phyloP scores from a whole-genome alignment of 1,284 basidiomycete species.

The Melampsora americana region DNA sequence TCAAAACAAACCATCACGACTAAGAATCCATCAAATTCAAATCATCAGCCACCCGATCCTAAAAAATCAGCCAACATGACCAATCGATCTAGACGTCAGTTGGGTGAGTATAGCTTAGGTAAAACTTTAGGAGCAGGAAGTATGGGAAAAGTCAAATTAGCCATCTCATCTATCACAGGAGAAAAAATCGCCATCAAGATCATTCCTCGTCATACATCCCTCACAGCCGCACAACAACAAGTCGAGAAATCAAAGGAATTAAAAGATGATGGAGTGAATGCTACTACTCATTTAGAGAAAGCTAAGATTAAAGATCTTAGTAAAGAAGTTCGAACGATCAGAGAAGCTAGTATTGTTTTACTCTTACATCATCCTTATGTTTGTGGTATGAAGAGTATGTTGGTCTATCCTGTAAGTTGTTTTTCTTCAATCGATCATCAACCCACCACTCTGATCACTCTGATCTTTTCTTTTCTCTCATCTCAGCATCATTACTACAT shows the following conservation, averaged over 20 bases:
- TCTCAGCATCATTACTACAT: conserved; percentile 87
- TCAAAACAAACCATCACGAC: not conserved
- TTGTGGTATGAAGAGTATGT: conserved; percentile 98
- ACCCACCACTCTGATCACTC: not conserved
- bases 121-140: conserved; percentile 96
- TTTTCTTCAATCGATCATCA: not conserved
- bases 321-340: conserved; percentile 91
- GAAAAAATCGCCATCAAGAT: conserved; percentile 99
- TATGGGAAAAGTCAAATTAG: conserved; percentile 99
- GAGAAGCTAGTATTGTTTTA: conserved; percentile 89
- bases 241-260: conserved; percentile 18
- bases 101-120: conserved; percentile 92
- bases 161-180: conserved; percentile 78
- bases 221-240: conserved; percentile 56
- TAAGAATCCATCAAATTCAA: not conserved
- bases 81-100: conserved; percentile 55
- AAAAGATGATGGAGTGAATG: conserved; percentile 56
- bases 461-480: not conserved
- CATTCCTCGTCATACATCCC: conserved; percentile 73
- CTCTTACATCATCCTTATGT: conserved; percentile 97
- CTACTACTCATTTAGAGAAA: conserved; percentile 67
- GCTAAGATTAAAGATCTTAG: conserved; percentile 80
- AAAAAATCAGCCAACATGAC: conserved; percentile 19
- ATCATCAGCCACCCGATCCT: not conserved
- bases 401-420: conserved; percentile 66